phyloP scores from a whole-genome alignment of 306 rosid genomes.

The Quercus rubra region DNA sequence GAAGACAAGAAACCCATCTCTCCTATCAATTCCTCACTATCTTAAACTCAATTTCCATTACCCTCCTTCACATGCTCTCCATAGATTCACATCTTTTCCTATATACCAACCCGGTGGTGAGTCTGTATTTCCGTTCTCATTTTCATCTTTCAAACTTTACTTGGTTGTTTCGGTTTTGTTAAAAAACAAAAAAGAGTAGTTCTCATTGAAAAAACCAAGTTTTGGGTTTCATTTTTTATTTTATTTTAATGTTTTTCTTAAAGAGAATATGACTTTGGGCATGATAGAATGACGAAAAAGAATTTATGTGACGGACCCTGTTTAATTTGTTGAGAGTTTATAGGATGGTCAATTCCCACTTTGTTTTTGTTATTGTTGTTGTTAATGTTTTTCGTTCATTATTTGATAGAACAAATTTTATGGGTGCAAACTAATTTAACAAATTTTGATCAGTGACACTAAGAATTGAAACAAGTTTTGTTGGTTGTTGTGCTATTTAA shows the following conservation, averaged over 20 bases:
- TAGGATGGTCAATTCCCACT: too few relatives aligned
- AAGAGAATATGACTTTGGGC: too few relatives aligned
- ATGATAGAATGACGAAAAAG: too few relatives aligned
- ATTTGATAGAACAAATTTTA: neutral
- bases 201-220: neutral
- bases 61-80: constrained; percentile 19
- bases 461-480: neutral
- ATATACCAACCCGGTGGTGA: constrained; percentile 36
- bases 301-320: too few relatives aligned
- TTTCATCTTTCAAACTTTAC: neutral
- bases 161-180: neutral
- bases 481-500: neutral
- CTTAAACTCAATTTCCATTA: constrained; percentile 22
- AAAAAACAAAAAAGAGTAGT: neutral
- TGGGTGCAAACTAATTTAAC: neutral
- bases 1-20: constrained; percentile 28
- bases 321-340: too few relatives aligned
- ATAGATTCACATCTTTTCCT: constrained; percentile 18
- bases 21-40: constrained; percentile 29
- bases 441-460: neutral
- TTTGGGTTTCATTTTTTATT: neutral
- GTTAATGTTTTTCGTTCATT: neutral
- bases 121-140: neutral
- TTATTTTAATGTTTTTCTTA: too few relatives aligned
- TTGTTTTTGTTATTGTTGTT: neutral